A percentile compares a stretch with the other conserved stretches of the same genome.
Conservation (phyloP, 768 basidiomycete genomes). For the Termitomyces sp. region DNA sequence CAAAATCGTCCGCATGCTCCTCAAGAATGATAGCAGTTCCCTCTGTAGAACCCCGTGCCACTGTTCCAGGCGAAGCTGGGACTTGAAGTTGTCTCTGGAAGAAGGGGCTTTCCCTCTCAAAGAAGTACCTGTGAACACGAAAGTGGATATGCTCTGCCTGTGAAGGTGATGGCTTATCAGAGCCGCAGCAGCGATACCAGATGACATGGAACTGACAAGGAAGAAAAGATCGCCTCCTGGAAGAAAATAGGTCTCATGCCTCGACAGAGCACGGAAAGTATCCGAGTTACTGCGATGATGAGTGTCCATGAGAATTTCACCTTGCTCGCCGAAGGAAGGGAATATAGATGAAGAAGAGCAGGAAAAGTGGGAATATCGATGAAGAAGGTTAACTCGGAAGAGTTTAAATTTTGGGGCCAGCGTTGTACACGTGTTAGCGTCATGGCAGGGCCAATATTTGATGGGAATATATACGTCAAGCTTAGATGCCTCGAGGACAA, state of each 20-base stretch:
- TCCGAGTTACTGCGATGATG: conserved; percentile 11
- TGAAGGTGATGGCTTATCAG: conserved; percentile 24
- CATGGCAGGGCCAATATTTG: conserved; percentile 14
- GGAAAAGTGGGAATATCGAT: conserved; percentile 30
- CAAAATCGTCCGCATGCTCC: conserved; percentile 32
- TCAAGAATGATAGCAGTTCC: conserved; percentile 38
- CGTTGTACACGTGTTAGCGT: conserved; percentile 25
- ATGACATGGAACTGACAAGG: conserved; percentile 32
- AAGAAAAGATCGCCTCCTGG: conserved; percentile 47
- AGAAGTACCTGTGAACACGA: conserved; percentile 50
- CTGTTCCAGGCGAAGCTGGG: conserved; percentile 26
- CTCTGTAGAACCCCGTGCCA: conserved; percentile 31
- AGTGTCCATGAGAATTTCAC: conserved; percentile 14
- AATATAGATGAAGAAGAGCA: conserved; percentile 18
- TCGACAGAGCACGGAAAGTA: conserved; percentile 20
- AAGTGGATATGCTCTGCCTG: conserved; percentile 51
- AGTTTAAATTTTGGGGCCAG: conserved; percentile 26
- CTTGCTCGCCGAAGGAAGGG: conserved; percentile 24
- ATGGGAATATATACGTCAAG: conserved; percentile 13
- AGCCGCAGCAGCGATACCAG: conserved; percentile 22
- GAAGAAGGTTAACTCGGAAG: conserved; percentile 19
- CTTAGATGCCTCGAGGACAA: conserved; percentile 13
- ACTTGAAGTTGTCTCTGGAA: conserved; percentile 33
- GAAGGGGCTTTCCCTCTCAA: conserved; percentile 41
- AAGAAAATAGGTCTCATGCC: conserved; percentile 39